Evolutionary conservation across 345 rosid genomes (phyloP), one percentile per base, ranked within the genome.

Genomic region (Hibiscus trionum): DNA sequence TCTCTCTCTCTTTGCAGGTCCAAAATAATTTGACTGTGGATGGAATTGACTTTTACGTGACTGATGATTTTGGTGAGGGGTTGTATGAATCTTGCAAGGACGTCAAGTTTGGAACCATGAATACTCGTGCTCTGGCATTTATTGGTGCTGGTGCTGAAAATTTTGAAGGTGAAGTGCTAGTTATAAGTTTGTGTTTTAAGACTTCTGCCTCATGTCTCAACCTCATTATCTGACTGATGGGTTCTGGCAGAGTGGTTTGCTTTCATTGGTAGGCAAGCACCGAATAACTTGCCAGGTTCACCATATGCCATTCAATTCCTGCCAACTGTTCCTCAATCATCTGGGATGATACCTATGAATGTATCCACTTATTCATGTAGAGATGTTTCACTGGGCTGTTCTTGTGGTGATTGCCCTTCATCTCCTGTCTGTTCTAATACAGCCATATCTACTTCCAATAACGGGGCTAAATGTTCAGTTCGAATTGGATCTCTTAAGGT

Each of bases 391-490:
- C 87, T 95, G 72, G 96, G 97, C 27, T 95, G 97, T 77, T 95
- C 99, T 81, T 95, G 99, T 59, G 99, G 99, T 71, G 99, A 95
- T 86, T 95, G 97, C 80, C 88, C 90, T 69, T 81, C 88, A 57
- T 82, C 97, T 72, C 50, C 87, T 82, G 86, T 78, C 72, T 95
- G 99, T 86, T 83, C 93, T 5, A 84, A 76, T 74, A 77, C 82
- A 70, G 85, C 83, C 69, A 64, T 85, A 62, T 84, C 91, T 80
- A 69, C 87, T 70, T 73, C 79, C 65, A 82, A 76, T 39, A 81
- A 81, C 73, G 81, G 71, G 47, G 79, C 75, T 61, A 82, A 88
- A 53, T 95, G 99, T 81, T 80, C 93, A 1, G 87, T 90, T 71
- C 87, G 80, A 74, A 77, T 95, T 72, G 97, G 99, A 61, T 81